Conservation (phyloP, 495 filamentous ascomycete genomes). For the Clavariopsis aquatica region DNA sequence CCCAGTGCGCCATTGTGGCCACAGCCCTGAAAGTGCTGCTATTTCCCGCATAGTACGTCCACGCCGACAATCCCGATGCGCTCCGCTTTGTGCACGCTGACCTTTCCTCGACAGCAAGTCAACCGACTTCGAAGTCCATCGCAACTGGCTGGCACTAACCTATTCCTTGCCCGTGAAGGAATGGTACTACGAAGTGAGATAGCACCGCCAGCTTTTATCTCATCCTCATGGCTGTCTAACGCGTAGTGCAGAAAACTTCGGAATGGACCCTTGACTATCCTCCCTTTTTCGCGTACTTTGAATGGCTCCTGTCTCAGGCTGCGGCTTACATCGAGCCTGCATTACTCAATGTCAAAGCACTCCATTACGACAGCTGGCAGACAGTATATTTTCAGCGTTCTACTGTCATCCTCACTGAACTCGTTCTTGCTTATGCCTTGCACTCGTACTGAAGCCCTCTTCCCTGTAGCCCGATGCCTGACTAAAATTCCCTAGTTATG, state of each 20-base stretch:
- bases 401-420: slow-evolving; percentile 84
- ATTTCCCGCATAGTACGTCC: slow-evolving; percentile 90
- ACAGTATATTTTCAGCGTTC: slow-evolving; percentile 89
- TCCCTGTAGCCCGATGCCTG: background rate
- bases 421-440: slow-evolving; percentile 82
- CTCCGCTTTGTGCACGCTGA: slow-evolving; percentile 24
- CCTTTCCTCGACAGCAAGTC: slow-evolving; percentile 70
- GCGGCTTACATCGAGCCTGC: slow-evolving; percentile 74
- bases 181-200: slow-evolving; percentile 86
- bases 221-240: background rate
- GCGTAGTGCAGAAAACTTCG: slow-evolving; percentile 67
- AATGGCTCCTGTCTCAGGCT: slow-evolving; percentile 85
- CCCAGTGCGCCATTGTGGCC: slow-evolving; percentile 83
- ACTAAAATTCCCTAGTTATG: slow-evolving; percentile 56
- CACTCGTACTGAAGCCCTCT: slow-evolving; percentile 58
- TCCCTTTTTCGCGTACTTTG: slow-evolving; percentile 95
- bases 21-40: slow-evolving; percentile 91
- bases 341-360: slow-evolving; percentile 79
- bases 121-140: slow-evolving; percentile 98
- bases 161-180: slow-evolving; percentile 81
- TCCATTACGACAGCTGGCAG: slow-evolving; percentile 84
- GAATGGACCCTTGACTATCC: slow-evolving; percentile 99
- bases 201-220: background rate
- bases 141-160: slow-evolving; percentile 96
- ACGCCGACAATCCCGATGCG: background rate